Evolutionary conservation across 2,329 filamentous ascomycete species (phyloP).

Genomic region (Penicillium sp.): DNA sequence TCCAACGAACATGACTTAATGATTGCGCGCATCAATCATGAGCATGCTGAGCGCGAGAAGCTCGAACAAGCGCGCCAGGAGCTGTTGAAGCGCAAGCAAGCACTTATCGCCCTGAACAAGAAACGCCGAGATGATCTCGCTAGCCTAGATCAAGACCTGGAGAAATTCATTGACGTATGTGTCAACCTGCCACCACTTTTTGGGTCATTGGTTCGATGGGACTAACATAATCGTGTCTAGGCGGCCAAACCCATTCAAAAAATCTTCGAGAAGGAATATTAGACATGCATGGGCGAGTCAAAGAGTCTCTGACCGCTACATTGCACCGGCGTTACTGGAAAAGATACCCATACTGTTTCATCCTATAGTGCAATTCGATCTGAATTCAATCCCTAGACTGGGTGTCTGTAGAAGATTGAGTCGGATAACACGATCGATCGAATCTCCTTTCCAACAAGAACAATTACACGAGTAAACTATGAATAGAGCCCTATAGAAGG

Average conservation of each 20-base stretch:
- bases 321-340: slow-evolving; percentile 22
- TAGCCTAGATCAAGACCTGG: slow-evolving; percentile 83
- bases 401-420: too few species aligned
- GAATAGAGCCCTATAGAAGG: too few species aligned
- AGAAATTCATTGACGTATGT: slow-evolving; percentile 84
- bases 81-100: slow-evolving; percentile 65
- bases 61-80: slow-evolving; percentile 79
- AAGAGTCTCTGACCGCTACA: slow-evolving; percentile 12
- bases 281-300: slow-evolving; percentile 8
- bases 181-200: neutral
- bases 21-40: slow-evolving; percentile 84
- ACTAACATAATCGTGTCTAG: slow-evolving; percentile 39
- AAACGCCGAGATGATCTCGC: slow-evolving; percentile 88
- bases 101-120: slow-evolving; percentile 71
- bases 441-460: neutral
- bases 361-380: neutral
- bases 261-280: slow-evolving; percentile 69
- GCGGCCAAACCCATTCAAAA: slow-evolving; percentile 83
- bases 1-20: slow-evolving; percentile 75
- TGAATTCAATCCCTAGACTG: too few species aligned
- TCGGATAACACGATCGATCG: too few species aligned
- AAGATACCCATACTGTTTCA: slow-evolving; percentile 24
- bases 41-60: slow-evolving; percentile 74
- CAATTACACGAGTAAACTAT: neutral
- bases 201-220: neutral